A percentile compares a stretch with the other conserved stretches of the same genome.
These are phyloP conservation scores for Pseudogymnoascus sp. DNA, from an alignment of 2,329 filamentous ascomycete genomes.

Conservation along the genomic window DNA sequence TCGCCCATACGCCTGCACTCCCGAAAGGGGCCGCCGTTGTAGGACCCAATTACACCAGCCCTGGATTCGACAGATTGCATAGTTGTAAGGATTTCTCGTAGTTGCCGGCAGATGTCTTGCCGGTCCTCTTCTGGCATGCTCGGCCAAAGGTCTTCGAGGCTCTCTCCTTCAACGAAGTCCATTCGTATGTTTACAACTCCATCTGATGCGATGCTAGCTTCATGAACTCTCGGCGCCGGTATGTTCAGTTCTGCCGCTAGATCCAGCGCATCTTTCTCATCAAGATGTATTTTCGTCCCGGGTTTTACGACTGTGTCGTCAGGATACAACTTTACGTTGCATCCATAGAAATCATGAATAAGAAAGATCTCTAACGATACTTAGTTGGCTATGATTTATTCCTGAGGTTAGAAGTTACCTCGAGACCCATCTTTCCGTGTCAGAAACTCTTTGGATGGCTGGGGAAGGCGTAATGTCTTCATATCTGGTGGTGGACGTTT, in stretches of 20 bases:
- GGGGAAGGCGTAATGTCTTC: neutral
- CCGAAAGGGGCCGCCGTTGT: neutral
- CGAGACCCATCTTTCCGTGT: neutral
- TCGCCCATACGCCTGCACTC: neutral
- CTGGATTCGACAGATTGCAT: neutral
- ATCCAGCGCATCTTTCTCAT: neutral
- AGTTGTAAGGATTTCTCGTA: neutral
- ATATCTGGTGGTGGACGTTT: neutral
- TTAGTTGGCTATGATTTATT: neutral
- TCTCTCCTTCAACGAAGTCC: neutral
- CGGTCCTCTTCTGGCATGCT: neutral
- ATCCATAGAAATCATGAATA: neutral
- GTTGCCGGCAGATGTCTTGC: neutral
- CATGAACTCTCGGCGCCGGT: neutral
- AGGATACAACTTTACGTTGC: neutral
- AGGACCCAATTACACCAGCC: neutral
- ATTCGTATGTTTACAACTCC: neutral
- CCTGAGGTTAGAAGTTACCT: neutral
- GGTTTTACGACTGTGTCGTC: neutral
- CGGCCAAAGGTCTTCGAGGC: neutral
- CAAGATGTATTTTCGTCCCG: neutral
- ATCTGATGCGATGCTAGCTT: neutral
- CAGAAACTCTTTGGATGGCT: neutral
- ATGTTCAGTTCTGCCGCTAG: neutral
- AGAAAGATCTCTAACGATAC: neutral